Conservation (phyloP, 106 monocot species). For the Dendrobium huoshanense region DNA sequence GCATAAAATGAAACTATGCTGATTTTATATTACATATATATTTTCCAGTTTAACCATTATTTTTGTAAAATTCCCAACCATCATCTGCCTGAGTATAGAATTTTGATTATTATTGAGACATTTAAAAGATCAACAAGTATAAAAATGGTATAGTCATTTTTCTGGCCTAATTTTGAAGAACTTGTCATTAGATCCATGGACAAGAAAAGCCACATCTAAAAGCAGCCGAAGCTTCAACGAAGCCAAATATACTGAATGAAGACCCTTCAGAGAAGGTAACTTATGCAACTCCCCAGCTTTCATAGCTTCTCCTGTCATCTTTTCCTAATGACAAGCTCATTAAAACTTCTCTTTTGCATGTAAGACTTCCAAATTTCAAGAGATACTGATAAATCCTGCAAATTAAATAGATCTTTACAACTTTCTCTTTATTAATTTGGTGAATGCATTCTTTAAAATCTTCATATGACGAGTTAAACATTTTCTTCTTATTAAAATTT, state of each 20-base stretch:
- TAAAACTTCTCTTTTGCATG: not conserved
- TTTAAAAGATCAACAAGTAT: not conserved
- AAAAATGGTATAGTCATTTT: not conserved
- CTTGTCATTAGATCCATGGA: not conserved
- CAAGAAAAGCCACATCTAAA: not conserved
- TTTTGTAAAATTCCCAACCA: not conserved
- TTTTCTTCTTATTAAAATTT: not conserved
- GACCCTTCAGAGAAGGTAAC: not conserved
- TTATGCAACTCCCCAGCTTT: not conserved
- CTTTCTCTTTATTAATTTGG: not conserved
- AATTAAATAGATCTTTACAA: not conserved
- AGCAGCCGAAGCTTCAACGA: not conserved
- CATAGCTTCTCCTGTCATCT: not conserved
- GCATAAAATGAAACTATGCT: too few relatives aligned
- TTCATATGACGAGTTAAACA: not conserved
- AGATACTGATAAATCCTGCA: not conserved
- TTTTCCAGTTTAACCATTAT: not conserved
- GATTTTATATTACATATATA: not conserved
- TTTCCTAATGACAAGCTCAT: not conserved
- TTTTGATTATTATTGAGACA: not conserved
- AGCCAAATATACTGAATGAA: not conserved
- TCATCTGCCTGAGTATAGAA: not conserved
- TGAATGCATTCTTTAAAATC: not conserved
- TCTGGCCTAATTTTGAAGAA: conserved; percentile 3
- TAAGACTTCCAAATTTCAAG: not conserved